Percentiles rank a stretch among this genome's conserved stretches.
phyloP scores from a whole-genome alignment of 1,284 basidiomycete species.

The Phellopilus nigrolimitatus region DNA sequence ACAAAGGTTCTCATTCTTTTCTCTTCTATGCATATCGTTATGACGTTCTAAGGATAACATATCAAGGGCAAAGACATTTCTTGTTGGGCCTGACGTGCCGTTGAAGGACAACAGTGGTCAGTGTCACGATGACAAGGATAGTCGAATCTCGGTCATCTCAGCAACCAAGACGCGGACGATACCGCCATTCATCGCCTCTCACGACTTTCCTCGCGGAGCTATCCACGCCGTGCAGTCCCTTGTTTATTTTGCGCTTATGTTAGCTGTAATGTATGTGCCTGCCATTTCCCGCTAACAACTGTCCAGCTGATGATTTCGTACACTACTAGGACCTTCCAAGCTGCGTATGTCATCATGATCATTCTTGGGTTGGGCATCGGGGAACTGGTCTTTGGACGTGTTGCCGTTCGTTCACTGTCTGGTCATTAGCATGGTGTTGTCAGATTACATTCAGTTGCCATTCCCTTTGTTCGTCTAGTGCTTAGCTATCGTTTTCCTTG shows the following conservation, averaged over 20 bases:
- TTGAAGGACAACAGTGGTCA: conserved; percentile 4
- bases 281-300: conserved; percentile 2
- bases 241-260: conserved; percentile 59
- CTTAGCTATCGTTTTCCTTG: no score
- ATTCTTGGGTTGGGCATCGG: conserved; percentile 58
- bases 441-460: not conserved
- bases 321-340: conserved; percentile 63
- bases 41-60: not conserved
- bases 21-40: not conserved
- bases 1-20: conserved; percentile 41
- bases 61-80: conserved; percentile 9
- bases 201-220: conserved; percentile 60
- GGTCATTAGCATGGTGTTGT: not conserved
- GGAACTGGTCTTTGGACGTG: conserved; percentile 60
- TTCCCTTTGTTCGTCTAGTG: no score
- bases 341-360: conserved; percentile 61
- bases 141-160: not conserved
- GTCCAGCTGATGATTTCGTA: conserved; percentile 12
- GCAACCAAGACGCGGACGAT: conserved; percentile 29
- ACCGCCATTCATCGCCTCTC: conserved; percentile 53
- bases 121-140: conserved; percentile 1
- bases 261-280: conserved; percentile 61
- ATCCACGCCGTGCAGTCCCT: conserved; percentile 53
- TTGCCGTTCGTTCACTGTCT: not conserved
- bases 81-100: conserved; percentile 5